Conservation (phyloP, 345 rosid species). For the Populus deltoides region DNA sequence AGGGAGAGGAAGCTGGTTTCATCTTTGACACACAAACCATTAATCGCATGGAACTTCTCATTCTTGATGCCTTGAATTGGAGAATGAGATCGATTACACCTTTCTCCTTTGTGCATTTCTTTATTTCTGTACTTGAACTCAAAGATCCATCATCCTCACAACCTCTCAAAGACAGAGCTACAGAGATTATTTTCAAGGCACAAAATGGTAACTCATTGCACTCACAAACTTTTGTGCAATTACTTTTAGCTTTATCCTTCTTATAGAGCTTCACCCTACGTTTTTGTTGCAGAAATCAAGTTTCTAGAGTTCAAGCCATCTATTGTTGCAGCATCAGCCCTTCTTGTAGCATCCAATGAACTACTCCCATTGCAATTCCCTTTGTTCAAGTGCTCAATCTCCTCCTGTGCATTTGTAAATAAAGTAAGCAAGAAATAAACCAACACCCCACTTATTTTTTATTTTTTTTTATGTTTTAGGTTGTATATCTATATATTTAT, state of each 20-base stretch:
- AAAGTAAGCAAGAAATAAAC: constrained; percentile 32
- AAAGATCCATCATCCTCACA: constrained; percentile 38
- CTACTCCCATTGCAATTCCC: constrained; percentile 49
- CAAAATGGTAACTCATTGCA: constrained; percentile 33
- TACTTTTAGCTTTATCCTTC: background rate
- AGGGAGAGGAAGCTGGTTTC: constrained; percentile 36
- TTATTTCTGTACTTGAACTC: constrained; percentile 41
- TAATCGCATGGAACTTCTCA: constrained; percentile 52
- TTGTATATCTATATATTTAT: background rate
- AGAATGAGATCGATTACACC: constrained; percentile 74
- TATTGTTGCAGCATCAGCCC: constrained; percentile 54
- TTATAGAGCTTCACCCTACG: background rate
- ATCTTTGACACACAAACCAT: constrained; percentile 38
- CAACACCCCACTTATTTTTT: background rate
- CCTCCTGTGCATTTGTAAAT: constrained; percentile 34
- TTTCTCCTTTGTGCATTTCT: constrained; percentile 51
- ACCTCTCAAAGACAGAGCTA: constrained; percentile 51
- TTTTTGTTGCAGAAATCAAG: constrained; percentile 39
- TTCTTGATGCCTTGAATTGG: constrained; percentile 62
- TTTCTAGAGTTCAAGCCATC: constrained; percentile 64
- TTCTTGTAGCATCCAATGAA: constrained; percentile 52
- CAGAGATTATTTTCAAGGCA: constrained; percentile 44
- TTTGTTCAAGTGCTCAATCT: constrained; percentile 37
- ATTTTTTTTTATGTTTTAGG: background rate
- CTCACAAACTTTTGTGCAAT: background rate